These are phyloP conservation scores for Forsythia viridissima DNA, from an alignment of 257 asterid genomes.

Conservation along the genomic window DNA sequence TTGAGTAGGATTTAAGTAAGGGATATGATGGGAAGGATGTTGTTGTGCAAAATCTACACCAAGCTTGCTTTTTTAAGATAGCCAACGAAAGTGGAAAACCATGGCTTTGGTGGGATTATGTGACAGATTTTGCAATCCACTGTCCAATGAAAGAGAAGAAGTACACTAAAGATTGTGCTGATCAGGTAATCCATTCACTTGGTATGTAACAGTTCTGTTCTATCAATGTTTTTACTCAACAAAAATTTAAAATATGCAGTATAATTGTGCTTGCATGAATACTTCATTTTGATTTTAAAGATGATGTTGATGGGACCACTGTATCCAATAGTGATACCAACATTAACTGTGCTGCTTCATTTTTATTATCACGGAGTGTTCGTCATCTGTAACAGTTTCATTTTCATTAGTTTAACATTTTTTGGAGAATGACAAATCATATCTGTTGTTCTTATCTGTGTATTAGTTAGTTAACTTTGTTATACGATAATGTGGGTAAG, in stretches of 20 bases:
- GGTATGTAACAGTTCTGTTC: constrained; percentile 43
- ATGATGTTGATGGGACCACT: background rate
- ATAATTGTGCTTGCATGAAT: background rate
- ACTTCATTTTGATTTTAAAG: background rate
- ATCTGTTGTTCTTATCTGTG: background rate
- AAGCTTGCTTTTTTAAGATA: constrained; percentile 68
- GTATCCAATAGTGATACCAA: background rate
- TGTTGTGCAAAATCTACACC: constrained; percentile 65
- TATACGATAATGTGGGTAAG: background rate
- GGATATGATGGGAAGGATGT: constrained; percentile 75
- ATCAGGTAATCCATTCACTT: constrained; percentile 60
- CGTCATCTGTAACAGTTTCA: background rate
- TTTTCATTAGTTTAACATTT: background rate
- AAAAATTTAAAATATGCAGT: background rate
- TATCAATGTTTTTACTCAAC: background rate
- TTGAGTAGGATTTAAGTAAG: constrained; percentile 66
- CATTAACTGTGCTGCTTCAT: background rate
- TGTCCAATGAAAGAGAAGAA: constrained; percentile 70
- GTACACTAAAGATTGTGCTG: constrained; percentile 65
- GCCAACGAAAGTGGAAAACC: constrained; percentile 65
- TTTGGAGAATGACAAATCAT: background rate
- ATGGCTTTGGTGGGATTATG: constrained; percentile 89
- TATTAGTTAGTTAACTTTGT: background rate
- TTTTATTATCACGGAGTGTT: background rate
- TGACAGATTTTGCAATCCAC: constrained; percentile 65